Percentiles rank a stretch among this genome's conserved stretches.
These are phyloP conservation scores for Typha latifolia DNA, from an alignment of 176 grass and related monocot genomes.

Conservation along the genomic window DNA sequence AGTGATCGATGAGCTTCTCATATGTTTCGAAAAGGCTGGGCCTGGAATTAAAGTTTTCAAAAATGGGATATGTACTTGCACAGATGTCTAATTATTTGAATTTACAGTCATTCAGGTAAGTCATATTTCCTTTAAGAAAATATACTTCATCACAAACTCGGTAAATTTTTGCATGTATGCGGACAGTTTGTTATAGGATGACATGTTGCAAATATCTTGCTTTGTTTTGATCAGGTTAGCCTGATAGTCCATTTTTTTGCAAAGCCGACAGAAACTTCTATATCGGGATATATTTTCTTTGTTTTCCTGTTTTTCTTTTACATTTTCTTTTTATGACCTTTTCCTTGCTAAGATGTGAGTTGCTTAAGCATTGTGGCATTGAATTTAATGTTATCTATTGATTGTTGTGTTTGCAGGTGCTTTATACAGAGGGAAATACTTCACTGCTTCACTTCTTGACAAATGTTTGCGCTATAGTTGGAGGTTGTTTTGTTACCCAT, in stretches of 20 bases:
- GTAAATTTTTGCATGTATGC: too few species aligned
- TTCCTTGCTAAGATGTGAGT: not conserved
- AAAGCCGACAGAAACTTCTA: not conserved
- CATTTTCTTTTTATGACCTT: not conserved
- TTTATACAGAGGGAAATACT: slow-evolving; percentile 88
- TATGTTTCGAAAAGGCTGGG: too few species aligned
- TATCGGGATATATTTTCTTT: not conserved
- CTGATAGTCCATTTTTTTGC: not conserved
- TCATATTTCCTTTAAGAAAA: too few species aligned
- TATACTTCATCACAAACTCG: too few species aligned
- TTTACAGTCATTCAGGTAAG: too few species aligned
- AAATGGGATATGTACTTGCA: too few species aligned
- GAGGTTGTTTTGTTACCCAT: slow-evolving; percentile 37
- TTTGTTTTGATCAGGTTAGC: not conserved
- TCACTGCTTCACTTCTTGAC: slow-evolving; percentile 94
- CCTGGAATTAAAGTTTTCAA: too few species aligned
- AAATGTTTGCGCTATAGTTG: slow-evolving; percentile 87
- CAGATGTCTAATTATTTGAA: too few species aligned
- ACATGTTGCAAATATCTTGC: too few species aligned
- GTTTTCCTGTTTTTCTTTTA: not conserved
- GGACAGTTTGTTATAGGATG: too few species aligned
- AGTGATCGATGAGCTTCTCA: too few species aligned
- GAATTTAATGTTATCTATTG: not conserved
- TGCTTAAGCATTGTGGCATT: too few species aligned
- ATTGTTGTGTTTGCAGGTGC: slow-evolving; percentile 46